Base-by-base conservation (phyloP, 305 asterid species). In the Stenogyne calaminthoides region DNA sequence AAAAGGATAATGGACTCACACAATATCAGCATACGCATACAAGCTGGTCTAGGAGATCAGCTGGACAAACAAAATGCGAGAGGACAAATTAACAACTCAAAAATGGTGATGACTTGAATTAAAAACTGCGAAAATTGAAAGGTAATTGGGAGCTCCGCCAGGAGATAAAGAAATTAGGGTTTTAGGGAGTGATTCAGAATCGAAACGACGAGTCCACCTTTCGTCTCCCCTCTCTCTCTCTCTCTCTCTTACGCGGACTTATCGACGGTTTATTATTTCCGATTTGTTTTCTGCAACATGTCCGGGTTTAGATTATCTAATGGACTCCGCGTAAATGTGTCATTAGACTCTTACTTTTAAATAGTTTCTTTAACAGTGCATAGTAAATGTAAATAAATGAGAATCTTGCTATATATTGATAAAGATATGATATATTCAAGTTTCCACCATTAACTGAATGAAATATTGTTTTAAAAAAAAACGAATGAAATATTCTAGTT, bases 291-390 rank as follows among this genome's bases (percentile, higher is more conserved):
- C 25, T 11, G 52, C 37, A 49, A 77, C 37, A 62, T 42, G 71
- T 51, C 74, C 66, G 72, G 77, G 67, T 72, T 72, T 66, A 9
- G 59, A 56, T 61, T 40, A 44, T 65, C 27, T 63, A 49, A 25
- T 42, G 25, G 12, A 7, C 39, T 6, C 39, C 19, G 29, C 44
- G 40, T 20, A 54, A 54, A 9, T 18, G 52, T 46, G 19, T 46
- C 18, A 46, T 46, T n/a, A n/a, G n/a, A n/a, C n/a, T n/a, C n/a
- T n/a, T 46, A 46, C 7, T 46, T 46, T 46, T 46, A 8, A 46
- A 46, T 46, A 46, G 54, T 46, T 46, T 42, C 49, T 42, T 42
- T 25, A 25, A 42, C 19, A 46, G 54, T 46, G 5, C 54, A 42
- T 42, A 42, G 49, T 39, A 39, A 39, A 39, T 39, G 44, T 39